phyloP scores from a whole-genome alignment of 2,329 filamentous ascomycete genomes.

The Drechslerella dactyloides region DNA sequence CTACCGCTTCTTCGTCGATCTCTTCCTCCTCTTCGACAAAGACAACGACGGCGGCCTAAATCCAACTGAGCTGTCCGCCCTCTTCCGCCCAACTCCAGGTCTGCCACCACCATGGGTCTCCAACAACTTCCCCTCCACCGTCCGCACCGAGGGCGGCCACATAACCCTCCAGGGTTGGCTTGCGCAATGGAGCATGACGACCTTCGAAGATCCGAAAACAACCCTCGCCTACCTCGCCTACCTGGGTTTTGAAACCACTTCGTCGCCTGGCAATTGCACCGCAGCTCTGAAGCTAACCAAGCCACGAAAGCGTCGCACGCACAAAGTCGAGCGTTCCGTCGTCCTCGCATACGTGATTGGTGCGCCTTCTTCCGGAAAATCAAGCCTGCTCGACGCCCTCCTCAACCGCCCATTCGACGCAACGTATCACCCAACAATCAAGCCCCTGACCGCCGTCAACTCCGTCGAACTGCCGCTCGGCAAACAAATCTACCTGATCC shows the following conservation, averaged over 20 bases:
- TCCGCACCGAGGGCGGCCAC: constrained; percentile 91
- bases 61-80: constrained; percentile 77
- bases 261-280: constrained; percentile 76
- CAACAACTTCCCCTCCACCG: constrained; percentile 88
- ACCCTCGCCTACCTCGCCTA: constrained; percentile 96
- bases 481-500: constrained; percentile 94
- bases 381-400: constrained; percentile 86
- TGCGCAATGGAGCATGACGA: constrained; percentile 99
- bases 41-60: constrained; percentile 96
- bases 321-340: constrained; percentile 89
- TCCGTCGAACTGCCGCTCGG: constrained; percentile 94
- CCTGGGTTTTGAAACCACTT: constrained; percentile 85
- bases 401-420: constrained; percentile 83
- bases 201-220: constrained; percentile 91
- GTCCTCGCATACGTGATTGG: constrained; percentile 92
- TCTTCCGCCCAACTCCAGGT: constrained; percentile 93
- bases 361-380: constrained; percentile 81
- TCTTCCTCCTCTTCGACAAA: constrained; percentile 93
- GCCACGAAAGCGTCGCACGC: constrained; percentile 80
- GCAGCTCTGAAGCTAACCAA: constrained; percentile 91
- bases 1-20: constrained; percentile 95
- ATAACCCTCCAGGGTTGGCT: constrained; percentile 98
- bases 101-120: constrained; percentile 86
- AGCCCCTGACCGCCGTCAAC: constrained; percentile 90
- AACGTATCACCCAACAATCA: constrained; percentile 91